Evolutionary conservation across 1,139 yeast genomes (phyloP), one percentile per base, ranked within the genome.

Genomic region (Taphrina betulina): DNA sequence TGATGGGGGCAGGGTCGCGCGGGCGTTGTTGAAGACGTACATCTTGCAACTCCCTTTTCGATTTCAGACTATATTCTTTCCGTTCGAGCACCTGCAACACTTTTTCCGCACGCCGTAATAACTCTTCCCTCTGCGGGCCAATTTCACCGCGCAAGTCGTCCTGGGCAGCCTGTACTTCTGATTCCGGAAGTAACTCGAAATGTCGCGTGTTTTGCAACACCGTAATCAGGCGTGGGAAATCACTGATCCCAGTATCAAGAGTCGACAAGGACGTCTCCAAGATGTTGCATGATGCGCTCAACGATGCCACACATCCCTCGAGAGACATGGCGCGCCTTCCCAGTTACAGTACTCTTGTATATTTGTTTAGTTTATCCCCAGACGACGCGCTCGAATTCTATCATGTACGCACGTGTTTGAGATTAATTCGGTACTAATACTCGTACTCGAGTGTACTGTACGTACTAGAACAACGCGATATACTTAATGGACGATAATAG

Each of bases 181-280:
- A 28, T 28, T 58, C 58, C 1, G 60, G 34, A 22, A 58, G 23
- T 19, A 58, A 36, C 20, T 52, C 58, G 35, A 58, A 58, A 33
- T 58, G 60, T 29, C 51, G 29, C 26, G 51, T 23, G 42, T 19
- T 40, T 19, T 33, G 28, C 20, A 57, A 23, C 34, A 58, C 46
- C 28, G 14, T 28, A 17, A 26, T 31, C 7, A 58, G 50, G 7
- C 60, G 50, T 12, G 58, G 58, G n/a, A 58, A 53, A 31, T 58
- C 60, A 19, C 36, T 17, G 42, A 57, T 58, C 12, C 60, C 58
- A 20, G 36, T 10, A 29, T 58, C 46, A 1, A 58, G 45, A 5
- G 54, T 41, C 14, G 31, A 23, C 28, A 58, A 23, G 12, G 53
- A 33, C 16, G 41, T 5, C 33, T 44, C 40, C n/a, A 56, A 40